Percentiles rank a stretch among this genome's conserved stretches.
Conservation (phyloP, 2,329 filamentous ascomycete genomes). For the Aureobasidium melanogenum region DNA sequence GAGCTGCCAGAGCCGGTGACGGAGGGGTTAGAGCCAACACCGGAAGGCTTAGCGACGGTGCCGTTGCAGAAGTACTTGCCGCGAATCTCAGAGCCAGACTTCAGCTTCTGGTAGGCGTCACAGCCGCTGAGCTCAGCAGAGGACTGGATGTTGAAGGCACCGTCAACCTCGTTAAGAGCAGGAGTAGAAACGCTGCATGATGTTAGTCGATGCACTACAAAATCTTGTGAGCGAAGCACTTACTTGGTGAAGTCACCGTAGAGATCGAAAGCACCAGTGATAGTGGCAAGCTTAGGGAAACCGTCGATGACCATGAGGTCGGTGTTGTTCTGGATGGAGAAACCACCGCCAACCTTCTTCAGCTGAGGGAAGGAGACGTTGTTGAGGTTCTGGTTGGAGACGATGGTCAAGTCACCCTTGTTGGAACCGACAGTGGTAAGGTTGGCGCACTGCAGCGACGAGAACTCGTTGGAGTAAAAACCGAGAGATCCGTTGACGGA, state of each 20-base stretch:
- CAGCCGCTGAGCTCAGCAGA: conserved; percentile 35
- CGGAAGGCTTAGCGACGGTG: conserved; percentile 28
- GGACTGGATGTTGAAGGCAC: conserved; percentile 44
- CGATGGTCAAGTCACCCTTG: conserved; percentile 48
- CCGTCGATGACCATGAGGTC: conserved; percentile 54
- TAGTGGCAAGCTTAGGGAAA: conserved; percentile 58
- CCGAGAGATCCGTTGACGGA: conserved; percentile 70
- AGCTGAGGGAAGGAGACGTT: conserved; percentile 72
- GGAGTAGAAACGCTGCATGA: conserved; percentile 59
- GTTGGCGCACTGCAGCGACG: conserved; percentile 55
- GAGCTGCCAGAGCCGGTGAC: conserved; percentile 23
- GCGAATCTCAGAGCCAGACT: conserved; percentile 33
- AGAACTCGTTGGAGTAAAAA: conserved; percentile 72
- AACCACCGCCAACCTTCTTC: conserved; percentile 62
- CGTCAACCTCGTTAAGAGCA: conserved; percentile 35
- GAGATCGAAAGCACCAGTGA: conserved; percentile 76
- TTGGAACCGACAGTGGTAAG: conserved; percentile 51
- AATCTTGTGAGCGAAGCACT: conserved; percentile 31
- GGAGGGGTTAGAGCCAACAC: conserved; percentile 27
- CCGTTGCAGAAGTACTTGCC: conserved; percentile 36
- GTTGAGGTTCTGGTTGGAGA: conserved; percentile 46
- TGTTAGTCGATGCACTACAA: conserved; percentile 23
- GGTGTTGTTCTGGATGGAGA: conserved; percentile 88
- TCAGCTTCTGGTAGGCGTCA: conserved; percentile 32
- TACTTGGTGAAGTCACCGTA: conserved; percentile 77